A percentile compares a stretch with the other conserved stretches of the same genome.
Conservation (phyloP, 1,284 basidiomycete genomes). For the Boletus holoroseus region DNA sequence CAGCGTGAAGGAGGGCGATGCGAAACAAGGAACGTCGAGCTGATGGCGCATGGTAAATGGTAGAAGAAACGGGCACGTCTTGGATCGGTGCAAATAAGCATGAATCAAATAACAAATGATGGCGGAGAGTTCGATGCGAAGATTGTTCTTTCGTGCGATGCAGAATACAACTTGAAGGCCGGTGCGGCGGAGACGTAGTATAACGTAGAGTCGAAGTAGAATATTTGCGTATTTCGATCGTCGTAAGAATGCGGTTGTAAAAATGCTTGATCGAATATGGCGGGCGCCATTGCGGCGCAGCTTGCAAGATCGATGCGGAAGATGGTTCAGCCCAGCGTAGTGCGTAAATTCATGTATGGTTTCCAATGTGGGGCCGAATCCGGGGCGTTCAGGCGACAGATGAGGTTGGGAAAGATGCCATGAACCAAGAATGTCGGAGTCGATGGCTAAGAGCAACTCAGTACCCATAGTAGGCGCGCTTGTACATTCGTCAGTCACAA, state of each 20-base stretch:
- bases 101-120: slow-evolving; percentile 32
- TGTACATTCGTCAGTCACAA: slow-evolving; percentile 16
- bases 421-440: slow-evolving; percentile 26
- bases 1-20: slow-evolving; percentile 16
- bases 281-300: slow-evolving; percentile 13
- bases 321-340: slow-evolving; percentile 22
- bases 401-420: slow-evolving; percentile 24
- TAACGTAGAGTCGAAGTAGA: slow-evolving; percentile 21
- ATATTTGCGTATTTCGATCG: slow-evolving; percentile 26
- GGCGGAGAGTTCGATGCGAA: slow-evolving; percentile 33
- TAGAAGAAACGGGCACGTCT: slow-evolving; percentile 24
- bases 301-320: slow-evolving; percentile 32
- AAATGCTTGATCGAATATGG: slow-evolving; percentile 28
- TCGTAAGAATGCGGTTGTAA: slow-evolving; percentile 23
- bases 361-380: slow-evolving; percentile 22
- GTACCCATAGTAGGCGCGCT: slow-evolving; percentile 42
- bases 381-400: slow-evolving; percentile 16
- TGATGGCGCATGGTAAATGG: slow-evolving; percentile 29
- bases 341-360: slow-evolving; percentile 25
- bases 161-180: slow-evolving; percentile 20
- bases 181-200: slow-evolving; percentile 15
- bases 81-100: slow-evolving; percentile 34
- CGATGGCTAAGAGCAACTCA: slow-evolving; percentile 16
- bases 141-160: slow-evolving; percentile 31
- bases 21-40: slow-evolving; percentile 23